Conservation (phyloP, 2,329 filamentous ascomycete genomes). For the Epichloe festucae region DNA sequence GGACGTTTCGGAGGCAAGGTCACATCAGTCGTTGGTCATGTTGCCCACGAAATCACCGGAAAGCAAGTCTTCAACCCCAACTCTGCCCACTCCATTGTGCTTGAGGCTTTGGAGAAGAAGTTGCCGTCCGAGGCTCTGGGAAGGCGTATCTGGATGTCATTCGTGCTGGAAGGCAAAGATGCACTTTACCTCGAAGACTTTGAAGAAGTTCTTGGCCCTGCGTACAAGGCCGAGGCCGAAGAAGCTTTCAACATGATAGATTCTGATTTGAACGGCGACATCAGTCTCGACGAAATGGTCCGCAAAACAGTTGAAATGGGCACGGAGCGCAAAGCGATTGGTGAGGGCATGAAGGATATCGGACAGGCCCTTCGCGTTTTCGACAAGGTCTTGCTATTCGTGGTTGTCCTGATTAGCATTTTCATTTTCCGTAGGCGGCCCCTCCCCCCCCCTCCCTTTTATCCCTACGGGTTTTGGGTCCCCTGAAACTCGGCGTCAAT, state of each 20-base stretch:
- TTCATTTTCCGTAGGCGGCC: conserved; percentile 60
- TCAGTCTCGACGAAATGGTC: conserved; percentile 91
- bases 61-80: conserved; percentile 92
- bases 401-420: conserved; percentile 68
- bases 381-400: conserved; percentile 69
- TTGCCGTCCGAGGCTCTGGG: conserved; percentile 81
- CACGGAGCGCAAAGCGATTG: conserved; percentile 76
- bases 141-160: conserved; percentile 95
- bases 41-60: conserved; percentile 88
- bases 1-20: conserved; percentile 85
- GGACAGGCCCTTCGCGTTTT: conserved; percentile 86
- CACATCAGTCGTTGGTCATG: conserved; percentile 82
- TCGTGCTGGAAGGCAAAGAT: conserved; percentile 81
- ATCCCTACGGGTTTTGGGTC: too few relatives aligned
- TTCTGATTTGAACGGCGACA: conserved; percentile 80
- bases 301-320: conserved; percentile 74
- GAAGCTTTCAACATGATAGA: conserved; percentile 76
- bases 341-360: conserved; percentile 92
- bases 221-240: conserved; percentile 64
- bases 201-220: conserved; percentile 69
- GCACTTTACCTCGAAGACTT: conserved; percentile 70
- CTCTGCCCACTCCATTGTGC: conserved; percentile 76
- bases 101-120: conserved; percentile 77
- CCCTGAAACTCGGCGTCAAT: background rate
- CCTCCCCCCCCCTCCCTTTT: too few relatives aligned